A percentile compares a stretch with the other conserved stretches of the same genome.
Conservation (phyloP, 2,329 filamentous ascomycete species). For the Scedosporium apiospermum region DNA sequence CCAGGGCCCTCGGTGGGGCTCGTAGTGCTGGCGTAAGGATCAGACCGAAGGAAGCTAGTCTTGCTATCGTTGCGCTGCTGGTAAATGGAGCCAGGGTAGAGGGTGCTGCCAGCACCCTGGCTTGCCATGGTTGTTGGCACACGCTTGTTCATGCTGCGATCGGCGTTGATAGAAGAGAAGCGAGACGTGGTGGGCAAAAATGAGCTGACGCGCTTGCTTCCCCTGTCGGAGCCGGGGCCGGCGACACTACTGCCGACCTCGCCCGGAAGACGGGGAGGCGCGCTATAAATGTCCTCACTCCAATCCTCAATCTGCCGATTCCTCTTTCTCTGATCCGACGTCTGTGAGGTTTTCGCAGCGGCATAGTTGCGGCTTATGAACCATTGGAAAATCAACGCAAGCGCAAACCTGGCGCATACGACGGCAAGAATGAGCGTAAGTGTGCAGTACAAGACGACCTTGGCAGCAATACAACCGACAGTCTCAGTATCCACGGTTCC, state of each 20-base stretch:
- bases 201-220: constrained; percentile 68
- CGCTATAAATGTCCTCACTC: constrained; percentile 94
- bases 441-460: constrained; percentile 92
- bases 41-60: constrained; percentile 54
- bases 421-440: constrained; percentile 86
- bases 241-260: constrained; percentile 59
- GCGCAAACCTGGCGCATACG: constrained; percentile 74
- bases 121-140: constrained; percentile 91
- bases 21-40: constrained; percentile 44
- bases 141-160: constrained; percentile 43
- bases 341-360: constrained; percentile 75
- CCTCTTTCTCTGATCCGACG: constrained; percentile 70
- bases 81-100: constrained; percentile 65
- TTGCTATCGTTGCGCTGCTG: constrained; percentile 54
- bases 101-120: constrained; percentile 66
- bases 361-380: constrained; percentile 83
- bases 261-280: constrained; percentile 70
- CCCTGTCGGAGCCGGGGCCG: constrained; percentile 48
- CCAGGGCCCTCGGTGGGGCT: constrained; percentile 60
- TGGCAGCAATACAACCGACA: constrained; percentile 92
- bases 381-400: constrained; percentile 92
- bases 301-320: constrained; percentile 95
- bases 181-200: constrained; percentile 91
- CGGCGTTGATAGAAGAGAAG: constrained; percentile 83
- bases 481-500: constrained; percentile 93